A percentile compares a stretch with the other conserved stretches of the same genome.
Evolutionary conservation across 1,284 basidiomycete genomes (phyloP).

Genomic region (Puccinia hordei): DNA sequence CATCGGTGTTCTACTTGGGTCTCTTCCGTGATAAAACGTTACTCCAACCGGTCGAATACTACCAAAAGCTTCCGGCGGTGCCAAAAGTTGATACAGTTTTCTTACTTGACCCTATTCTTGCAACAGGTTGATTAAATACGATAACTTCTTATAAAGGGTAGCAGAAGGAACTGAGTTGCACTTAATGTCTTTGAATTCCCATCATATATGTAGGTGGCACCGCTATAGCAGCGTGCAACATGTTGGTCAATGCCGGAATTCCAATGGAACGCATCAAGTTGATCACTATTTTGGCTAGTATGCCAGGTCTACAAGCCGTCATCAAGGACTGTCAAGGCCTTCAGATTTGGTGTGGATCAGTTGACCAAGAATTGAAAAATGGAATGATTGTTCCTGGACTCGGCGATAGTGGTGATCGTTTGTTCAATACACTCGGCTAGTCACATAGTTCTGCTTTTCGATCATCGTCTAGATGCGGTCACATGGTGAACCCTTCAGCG

Average conservation of each 20-base stretch:
- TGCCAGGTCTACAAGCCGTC: conserved; percentile 73
- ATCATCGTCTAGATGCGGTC: too few species aligned
- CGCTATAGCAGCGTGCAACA: conserved; percentile 55
- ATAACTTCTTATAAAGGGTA: conserved; percentile 60
- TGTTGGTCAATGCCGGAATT: conserved; percentile 59
- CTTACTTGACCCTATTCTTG: conserved; percentile 83
- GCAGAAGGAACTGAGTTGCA: conserved; percentile 80
- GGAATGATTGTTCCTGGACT: conserved; percentile 57
- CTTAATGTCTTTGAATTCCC: conserved; percentile 61
- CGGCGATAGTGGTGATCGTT: conserved; percentile 55
- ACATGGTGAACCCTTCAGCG: too few species aligned
- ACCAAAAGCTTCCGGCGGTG: conserved; percentile 80
- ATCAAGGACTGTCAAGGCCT: conserved; percentile 72
- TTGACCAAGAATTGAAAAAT: conserved; percentile 56
- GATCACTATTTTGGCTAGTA: conserved; percentile 77
- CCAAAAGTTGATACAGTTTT: conserved; percentile 79
- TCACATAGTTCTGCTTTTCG: not conserved
- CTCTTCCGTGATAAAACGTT: conserved; percentile 85
- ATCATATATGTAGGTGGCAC: conserved; percentile 26
- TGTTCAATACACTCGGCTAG: conserved; percentile 27
- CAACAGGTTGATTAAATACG: conserved; percentile 67
- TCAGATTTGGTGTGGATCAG: conserved; percentile 65
- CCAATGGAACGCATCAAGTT: conserved; percentile 70
- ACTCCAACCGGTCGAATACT: conserved; percentile 93
- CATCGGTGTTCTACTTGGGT: conserved; percentile 86